Conservation (phyloP, 225 moss, liverwort and hornwort species). For the Lunularia cruciata region DNA sequence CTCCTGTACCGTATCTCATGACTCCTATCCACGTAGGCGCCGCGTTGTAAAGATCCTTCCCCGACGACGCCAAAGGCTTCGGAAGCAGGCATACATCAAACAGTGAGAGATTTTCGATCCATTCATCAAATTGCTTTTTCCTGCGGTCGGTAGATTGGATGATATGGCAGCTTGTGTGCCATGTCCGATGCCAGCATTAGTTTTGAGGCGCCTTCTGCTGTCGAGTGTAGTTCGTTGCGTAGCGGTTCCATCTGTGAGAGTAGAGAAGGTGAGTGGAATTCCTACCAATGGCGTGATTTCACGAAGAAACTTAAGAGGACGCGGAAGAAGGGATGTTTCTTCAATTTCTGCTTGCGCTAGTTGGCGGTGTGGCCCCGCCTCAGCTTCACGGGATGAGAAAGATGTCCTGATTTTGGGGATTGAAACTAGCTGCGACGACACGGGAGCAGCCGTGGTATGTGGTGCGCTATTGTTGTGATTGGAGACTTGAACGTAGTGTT, state of each 20-base stretch:
- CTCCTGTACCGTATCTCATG: too few species aligned
- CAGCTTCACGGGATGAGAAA: constrained; percentile 1
- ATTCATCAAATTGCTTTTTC: too few species aligned
- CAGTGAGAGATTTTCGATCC: too few species aligned
- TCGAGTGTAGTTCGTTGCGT: not conserved
- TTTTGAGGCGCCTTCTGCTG: not conserved
- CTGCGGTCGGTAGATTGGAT: constrained; percentile 5
- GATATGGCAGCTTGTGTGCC: constrained; percentile 5
- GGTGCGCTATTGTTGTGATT: not conserved
- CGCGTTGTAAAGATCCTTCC: too few species aligned
- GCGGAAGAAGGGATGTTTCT: not conserved
- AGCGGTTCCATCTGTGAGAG: not conserved
- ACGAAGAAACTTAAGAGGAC: not conserved
- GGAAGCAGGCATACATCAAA: too few species aligned
- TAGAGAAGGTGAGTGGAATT: not conserved
- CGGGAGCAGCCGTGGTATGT: constrained; percentile 83
- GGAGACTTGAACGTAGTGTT: not conserved
- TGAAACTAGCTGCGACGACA: constrained; percentile 92
- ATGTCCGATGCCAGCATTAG: not conserved
- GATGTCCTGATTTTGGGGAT: constrained; percentile 68
- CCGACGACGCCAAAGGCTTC: too few species aligned
- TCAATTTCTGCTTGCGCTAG: constrained; percentile 3
- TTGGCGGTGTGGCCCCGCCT: constrained; percentile 7
- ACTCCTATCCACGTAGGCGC: too few species aligned
- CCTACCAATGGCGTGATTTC: not conserved